Evolutionary conservation across 2,329 filamentous ascomycete genomes (phyloP).

Genomic region (Lecanosticta acicola): DNA sequence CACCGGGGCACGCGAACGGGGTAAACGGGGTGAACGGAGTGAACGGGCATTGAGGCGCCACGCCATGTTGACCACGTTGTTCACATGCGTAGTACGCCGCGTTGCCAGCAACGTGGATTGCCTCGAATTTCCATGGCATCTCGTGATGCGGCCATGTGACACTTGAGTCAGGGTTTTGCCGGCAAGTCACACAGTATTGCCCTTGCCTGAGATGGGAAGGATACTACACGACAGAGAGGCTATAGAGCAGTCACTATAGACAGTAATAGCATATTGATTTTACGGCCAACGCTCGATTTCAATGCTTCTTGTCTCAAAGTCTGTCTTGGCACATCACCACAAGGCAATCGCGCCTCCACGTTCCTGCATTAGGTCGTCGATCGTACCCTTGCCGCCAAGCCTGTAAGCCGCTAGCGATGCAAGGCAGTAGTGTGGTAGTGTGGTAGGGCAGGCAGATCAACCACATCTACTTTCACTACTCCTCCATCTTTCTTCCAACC

Average conservation of each 20-base stretch:
- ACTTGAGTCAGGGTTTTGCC: conserved; percentile 1
- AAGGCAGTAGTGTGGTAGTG: no score
- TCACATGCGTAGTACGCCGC: conserved; percentile 2
- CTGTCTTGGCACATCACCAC: background rate
- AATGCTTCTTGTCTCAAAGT: background rate
- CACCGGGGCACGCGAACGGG: conserved; percentile 15
- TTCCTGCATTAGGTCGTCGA: background rate
- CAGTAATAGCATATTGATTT: background rate
- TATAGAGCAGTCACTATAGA: background rate
- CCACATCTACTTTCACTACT: no score
- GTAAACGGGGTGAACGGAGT: background rate
- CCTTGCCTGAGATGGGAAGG: background rate
- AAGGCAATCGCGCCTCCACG: background rate
- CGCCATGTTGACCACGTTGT: background rate
- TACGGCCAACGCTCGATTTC: background rate
- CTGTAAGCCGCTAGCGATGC: background rate
- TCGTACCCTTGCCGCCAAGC: background rate
- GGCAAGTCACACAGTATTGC: background rate
- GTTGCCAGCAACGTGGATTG: background rate
- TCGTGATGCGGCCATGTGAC: conserved; percentile 2
- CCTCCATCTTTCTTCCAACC: background rate
- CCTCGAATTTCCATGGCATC: background rate
- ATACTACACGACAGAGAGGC: background rate
- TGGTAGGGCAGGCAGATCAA: no score
- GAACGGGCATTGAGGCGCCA: background rate